Evolutionary conservation across 352 stramenopile genomes (phyloP).

Genomic region (Globisporangium paddicum): DNA sequence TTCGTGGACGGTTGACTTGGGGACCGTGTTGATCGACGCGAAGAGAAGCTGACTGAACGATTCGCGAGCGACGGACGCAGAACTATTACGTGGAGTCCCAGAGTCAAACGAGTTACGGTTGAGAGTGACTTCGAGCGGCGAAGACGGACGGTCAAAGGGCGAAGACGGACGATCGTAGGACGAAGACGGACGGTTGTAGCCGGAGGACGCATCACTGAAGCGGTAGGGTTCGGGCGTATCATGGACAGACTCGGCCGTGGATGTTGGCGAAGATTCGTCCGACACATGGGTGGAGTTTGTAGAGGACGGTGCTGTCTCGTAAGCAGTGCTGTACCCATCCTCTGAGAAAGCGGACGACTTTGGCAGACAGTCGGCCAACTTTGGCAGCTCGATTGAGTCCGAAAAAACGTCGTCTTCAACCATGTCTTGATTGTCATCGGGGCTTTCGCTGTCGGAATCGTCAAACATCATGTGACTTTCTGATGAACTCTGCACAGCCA

Average conservation of each 20-base stretch:
- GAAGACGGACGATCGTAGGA: conserved; percentile 8
- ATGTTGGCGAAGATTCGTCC: conserved; percentile 9
- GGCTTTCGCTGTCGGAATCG: conserved; percentile 10
- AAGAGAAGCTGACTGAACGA: conserved; percentile 14
- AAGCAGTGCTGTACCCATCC: not conserved
- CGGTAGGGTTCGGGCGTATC: not conserved
- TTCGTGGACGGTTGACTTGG: not conserved
- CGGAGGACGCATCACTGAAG: conserved; percentile 5
- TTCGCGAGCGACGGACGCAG: conserved; percentile 1
- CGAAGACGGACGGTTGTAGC: conserved; percentile 6
- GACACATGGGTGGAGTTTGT: conserved; percentile 2
- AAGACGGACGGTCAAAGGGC: conserved; percentile 8
- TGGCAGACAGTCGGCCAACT: not conserved
- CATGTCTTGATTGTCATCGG: conserved; percentile 1
- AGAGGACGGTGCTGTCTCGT: conserved; percentile 10
- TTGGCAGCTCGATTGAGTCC: not conserved
- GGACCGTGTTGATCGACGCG: conserved; percentile 13
- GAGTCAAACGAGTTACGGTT: conserved; percentile 17
- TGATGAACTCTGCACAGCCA: not conserved
- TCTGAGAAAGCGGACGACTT: conserved; percentile 3
- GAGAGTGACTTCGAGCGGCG: not conserved
- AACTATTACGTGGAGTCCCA: conserved; percentile 13
- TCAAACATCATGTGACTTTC: not conserved
- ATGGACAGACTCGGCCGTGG: not conserved
- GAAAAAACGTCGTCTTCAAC: conserved; percentile 5